Conservation (phyloP, 805 yeast genomes). For the Wickerhamiella lipophila region DNA sequence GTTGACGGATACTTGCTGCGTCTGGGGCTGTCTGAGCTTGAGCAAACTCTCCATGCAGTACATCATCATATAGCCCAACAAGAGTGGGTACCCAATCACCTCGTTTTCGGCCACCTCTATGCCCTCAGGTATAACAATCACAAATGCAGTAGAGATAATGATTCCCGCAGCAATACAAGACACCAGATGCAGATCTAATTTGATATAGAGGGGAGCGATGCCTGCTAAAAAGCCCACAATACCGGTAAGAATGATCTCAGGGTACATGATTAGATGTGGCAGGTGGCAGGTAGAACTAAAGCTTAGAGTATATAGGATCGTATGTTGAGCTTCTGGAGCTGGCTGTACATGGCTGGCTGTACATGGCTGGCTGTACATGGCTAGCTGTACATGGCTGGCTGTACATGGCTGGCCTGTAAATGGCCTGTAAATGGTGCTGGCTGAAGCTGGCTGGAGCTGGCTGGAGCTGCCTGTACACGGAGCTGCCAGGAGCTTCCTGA, state of each 20-base stretch:
- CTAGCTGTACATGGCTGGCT: no score
- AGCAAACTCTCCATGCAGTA: slow-evolving; percentile 37
- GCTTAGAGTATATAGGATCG: no score
- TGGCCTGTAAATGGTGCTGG: no score
- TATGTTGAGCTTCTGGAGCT: no score
- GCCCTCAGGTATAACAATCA: slow-evolving; percentile 57
- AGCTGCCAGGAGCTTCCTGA: no score
- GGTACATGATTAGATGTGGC: slow-evolving; percentile 11
- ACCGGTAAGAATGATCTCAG: slow-evolving; percentile 20
- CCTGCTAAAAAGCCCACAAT: slow-evolving; percentile 21
- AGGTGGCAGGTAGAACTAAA: no score
- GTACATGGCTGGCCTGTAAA: no score
- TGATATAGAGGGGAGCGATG: slow-evolving; percentile 18
- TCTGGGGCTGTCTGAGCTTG: slow-evolving; percentile 10
- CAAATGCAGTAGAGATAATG: slow-evolving; percentile 45
- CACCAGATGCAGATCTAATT: slow-evolving; percentile 19
- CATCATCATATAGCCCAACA: slow-evolving; percentile 45
- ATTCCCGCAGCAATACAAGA: slow-evolving; percentile 49
- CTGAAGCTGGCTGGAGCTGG: no score
- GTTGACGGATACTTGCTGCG: slow-evolving; percentile 4
- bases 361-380: no score
- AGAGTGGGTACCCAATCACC: slow-evolving; percentile 38
- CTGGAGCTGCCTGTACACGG: no score
- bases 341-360: no score
- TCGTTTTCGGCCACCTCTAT: slow-evolving; percentile 29